Percentiles rank a stretch among this genome's conserved stretches.
phyloP scores from a whole-genome alignment of 1,284 basidiomycete species.

The Trichosporon coremiiforme region DNA sequence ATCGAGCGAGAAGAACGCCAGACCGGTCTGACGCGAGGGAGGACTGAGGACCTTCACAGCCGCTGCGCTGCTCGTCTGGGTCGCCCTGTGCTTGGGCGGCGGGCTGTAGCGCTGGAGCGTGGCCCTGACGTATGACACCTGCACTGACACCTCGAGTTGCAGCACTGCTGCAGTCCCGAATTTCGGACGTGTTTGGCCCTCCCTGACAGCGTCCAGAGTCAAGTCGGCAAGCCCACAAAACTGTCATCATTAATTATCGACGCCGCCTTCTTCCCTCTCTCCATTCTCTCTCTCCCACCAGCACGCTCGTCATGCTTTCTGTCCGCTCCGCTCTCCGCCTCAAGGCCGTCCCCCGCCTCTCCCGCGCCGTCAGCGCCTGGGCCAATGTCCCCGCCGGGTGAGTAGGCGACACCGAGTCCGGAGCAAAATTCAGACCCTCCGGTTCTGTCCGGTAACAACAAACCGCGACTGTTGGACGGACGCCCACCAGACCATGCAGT shows the following conservation, averaged over 20 bases:
- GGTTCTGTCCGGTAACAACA: slow-evolving; percentile 11
- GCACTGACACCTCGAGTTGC: background rate
- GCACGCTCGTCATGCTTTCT: slow-evolving; percentile 27
- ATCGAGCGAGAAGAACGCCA: background rate
- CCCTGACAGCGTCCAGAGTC: background rate
- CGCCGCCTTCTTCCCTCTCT: background rate
- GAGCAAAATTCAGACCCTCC: background rate
- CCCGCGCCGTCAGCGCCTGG: slow-evolving; percentile 31
- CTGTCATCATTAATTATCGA: slow-evolving; percentile 7
- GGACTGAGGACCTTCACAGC: background rate
- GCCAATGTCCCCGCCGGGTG: slow-evolving; percentile 34
- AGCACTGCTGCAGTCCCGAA: background rate
- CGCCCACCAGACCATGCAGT: background rate
- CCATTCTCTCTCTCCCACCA: background rate
- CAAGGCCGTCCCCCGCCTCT: slow-evolving; percentile 26
- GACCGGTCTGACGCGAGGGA: too few species aligned
- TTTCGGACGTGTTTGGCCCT: slow-evolving; percentile 8
- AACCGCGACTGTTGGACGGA: background rate
- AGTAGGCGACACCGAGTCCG: slow-evolving; percentile 8
- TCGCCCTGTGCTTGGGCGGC: too few species aligned
- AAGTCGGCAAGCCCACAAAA: background rate
- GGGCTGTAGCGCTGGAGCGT: too few species aligned
- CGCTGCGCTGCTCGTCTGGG: too few species aligned
- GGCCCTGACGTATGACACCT: background rate
- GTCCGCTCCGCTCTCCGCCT: slow-evolving; percentile 28